Evolutionary conservation across 306 rosid genomes (phyloP).

Genomic region (Ammopiptanthus mongolicus): DNA sequence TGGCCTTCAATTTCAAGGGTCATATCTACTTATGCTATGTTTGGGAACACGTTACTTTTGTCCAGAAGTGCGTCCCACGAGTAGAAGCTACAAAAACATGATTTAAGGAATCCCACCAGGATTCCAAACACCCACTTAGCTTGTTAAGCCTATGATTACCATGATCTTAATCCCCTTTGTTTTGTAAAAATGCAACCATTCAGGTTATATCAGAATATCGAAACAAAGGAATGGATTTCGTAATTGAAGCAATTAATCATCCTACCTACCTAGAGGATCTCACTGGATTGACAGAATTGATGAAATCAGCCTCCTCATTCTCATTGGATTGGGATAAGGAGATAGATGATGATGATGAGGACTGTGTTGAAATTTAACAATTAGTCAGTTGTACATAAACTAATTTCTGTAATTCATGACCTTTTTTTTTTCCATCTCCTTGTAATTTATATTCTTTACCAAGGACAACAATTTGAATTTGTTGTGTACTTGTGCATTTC

Average conservation of each 20-base stretch:
- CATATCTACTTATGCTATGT: no score
- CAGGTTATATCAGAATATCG: constrained; percentile 85
- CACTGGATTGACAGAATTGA: constrained; percentile 90
- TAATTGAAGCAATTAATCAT: constrained; percentile 85
- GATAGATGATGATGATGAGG: constrained; percentile 48
- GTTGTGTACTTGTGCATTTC: no score
- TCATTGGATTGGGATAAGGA: constrained; percentile 71
- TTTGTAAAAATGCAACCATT: constrained; percentile 19
- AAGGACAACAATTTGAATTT: not conserved
- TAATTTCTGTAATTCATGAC: not conserved
- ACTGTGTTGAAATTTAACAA: constrained; percentile 57
- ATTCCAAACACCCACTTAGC: no score
- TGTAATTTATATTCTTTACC: not conserved
- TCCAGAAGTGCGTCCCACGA: no score
- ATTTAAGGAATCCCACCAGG: no score
- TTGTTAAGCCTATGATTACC: not conserved
- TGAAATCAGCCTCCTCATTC: constrained; percentile 72
- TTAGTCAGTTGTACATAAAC: constrained; percentile 26
- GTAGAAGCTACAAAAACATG: no score
- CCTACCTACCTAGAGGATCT: constrained; percentile 91
- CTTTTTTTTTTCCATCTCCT: not conserved
- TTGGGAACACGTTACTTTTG: no score
- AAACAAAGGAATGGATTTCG: constrained; percentile 62
- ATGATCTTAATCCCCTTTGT: not conserved
- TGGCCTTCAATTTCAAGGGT: not conserved